Evolutionary conservation across 2,329 filamentous ascomycete genomes (phyloP).

Genomic region (Colletotrichum scovillei): DNA sequence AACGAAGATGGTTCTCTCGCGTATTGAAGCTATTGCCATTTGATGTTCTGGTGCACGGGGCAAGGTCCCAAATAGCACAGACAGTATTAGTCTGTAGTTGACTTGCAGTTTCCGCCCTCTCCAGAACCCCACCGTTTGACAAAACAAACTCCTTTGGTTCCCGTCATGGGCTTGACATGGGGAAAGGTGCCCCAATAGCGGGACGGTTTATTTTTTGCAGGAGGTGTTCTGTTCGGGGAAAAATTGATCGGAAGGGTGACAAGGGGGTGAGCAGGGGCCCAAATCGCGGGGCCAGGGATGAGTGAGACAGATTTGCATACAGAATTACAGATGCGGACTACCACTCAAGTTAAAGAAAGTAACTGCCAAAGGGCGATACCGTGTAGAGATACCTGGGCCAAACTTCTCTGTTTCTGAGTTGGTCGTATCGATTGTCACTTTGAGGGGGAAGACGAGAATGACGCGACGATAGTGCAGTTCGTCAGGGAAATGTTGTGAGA

Average conservation of each 20-base stretch:
- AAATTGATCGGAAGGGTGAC: slow-evolving; percentile 27
- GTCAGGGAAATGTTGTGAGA: neutral
- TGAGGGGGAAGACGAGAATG: neutral
- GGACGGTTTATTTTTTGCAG: slow-evolving; percentile 20
- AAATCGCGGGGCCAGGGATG: slow-evolving; percentile 29
- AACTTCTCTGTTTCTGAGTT: neutral
- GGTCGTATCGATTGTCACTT: neutral
- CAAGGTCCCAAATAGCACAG: neutral
- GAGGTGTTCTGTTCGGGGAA: slow-evolving; percentile 1
- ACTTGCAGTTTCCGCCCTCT: slow-evolving; percentile 18
- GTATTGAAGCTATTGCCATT: slow-evolving; percentile 29
- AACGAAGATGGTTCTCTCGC: neutral
- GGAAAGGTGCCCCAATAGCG: slow-evolving; percentile 26
- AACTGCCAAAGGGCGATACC: neutral
- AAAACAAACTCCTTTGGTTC: slow-evolving; percentile 21
- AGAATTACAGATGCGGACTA: slow-evolving; percentile 16
- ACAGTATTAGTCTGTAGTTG: neutral
- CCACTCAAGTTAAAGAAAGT: slow-evolving; percentile 17
- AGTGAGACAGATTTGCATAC: slow-evolving; percentile 30
- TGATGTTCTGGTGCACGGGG: slow-evolving; percentile 9
- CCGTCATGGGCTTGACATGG: slow-evolving; percentile 6
- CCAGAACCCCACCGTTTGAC: slow-evolving; percentile 18
- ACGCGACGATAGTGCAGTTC: neutral
- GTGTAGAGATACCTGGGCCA: neutral
- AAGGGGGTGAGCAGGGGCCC: slow-evolving; percentile 20